Conservation (phyloP, 768 basidiomycete genomes). For the Podaxis carcinomalis region DNA sequence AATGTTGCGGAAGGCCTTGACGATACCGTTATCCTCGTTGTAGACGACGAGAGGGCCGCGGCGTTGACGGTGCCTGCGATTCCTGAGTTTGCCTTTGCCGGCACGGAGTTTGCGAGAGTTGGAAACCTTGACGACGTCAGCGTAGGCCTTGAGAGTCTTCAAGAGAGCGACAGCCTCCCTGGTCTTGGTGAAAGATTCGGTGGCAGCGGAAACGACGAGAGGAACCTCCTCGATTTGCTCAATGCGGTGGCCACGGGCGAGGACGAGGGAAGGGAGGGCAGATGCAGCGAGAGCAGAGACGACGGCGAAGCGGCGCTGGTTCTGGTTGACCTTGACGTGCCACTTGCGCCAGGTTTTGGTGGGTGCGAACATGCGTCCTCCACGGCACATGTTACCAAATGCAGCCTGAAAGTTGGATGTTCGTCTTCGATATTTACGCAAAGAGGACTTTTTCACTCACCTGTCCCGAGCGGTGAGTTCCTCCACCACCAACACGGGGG, state of each 20-base stretch:
- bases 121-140: slow-evolving; percentile 94
- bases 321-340: slow-evolving; percentile 99
- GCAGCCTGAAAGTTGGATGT: slow-evolving; percentile 61
- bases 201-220: slow-evolving; percentile 74
- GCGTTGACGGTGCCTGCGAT: slow-evolving; percentile 94
- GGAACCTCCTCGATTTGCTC: slow-evolving; percentile 97
- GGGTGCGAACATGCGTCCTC: slow-evolving; percentile 99
- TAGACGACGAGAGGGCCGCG: slow-evolving; percentile 97
- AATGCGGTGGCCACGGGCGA: slow-evolving; percentile 98
- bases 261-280: slow-evolving; percentile 95
- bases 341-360: slow-evolving; percentile 99
- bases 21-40: slow-evolving; percentile 95
- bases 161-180: slow-evolving; percentile 94
- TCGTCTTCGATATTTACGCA: neutral
- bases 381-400: slow-evolving; percentile 99
- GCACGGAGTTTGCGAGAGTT: slow-evolving; percentile 96
- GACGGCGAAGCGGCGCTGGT: slow-evolving; percentile 96
- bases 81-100: slow-evolving; percentile 96
- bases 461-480: slow-evolving; percentile 98
- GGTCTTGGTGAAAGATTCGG: slow-evolving; percentile 92
- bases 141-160: slow-evolving; percentile 84
- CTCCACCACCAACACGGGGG: slow-evolving; percentile 98
- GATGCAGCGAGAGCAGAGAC: slow-evolving; percentile 98
- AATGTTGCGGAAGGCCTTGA: slow-evolving; percentile 97
- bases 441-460: slow-evolving; percentile 32